These are phyloP conservation scores for Ophiostoma triangulosporum DNA, from an alignment of 2,329 filamentous ascomycete species.

Conservation along the genomic window DNA sequence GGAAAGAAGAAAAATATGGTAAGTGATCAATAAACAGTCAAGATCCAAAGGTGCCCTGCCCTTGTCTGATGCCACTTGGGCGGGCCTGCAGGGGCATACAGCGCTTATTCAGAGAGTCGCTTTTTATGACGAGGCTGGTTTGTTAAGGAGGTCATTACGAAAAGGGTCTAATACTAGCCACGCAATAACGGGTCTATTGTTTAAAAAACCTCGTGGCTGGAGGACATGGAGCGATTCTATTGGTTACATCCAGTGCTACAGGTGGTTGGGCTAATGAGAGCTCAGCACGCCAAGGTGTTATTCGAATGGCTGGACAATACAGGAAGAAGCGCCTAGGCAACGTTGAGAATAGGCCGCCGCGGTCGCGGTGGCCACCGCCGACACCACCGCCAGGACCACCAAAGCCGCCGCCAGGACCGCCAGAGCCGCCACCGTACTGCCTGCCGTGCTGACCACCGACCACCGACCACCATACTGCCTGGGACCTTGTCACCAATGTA, in stretches of 20 bases:
- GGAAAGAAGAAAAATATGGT: neutral
- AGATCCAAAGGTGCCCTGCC: neutral
- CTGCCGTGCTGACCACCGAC: too few species aligned
- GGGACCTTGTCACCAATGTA: too few species aligned
- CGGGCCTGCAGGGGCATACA: neutral
- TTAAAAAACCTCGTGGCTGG: neutral
- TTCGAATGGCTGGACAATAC: neutral
- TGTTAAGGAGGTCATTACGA: neutral
- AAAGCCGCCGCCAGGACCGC: too few species aligned
- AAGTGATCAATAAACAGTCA: neutral
- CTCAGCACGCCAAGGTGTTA: neutral
- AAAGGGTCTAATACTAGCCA: too few species aligned
- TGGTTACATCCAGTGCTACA: neutral
- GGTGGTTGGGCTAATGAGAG: neutral
- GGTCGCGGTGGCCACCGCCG: too few species aligned
- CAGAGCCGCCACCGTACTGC: too few species aligned
- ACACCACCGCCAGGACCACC: too few species aligned
- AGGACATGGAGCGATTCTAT: neutral
- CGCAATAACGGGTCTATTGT: neutral
- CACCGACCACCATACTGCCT: too few species aligned
- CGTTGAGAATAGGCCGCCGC: too few species aligned
- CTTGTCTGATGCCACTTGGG: neutral
- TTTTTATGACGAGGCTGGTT: neutral
- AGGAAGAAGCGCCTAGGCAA: neutral
- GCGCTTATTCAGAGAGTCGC: neutral